Percentiles rank a stretch among this genome's conserved stretches.
These are phyloP conservation scores for Candida ficus DNA, from an alignment of 805 yeast genomes.

Conservation along the genomic window DNA sequence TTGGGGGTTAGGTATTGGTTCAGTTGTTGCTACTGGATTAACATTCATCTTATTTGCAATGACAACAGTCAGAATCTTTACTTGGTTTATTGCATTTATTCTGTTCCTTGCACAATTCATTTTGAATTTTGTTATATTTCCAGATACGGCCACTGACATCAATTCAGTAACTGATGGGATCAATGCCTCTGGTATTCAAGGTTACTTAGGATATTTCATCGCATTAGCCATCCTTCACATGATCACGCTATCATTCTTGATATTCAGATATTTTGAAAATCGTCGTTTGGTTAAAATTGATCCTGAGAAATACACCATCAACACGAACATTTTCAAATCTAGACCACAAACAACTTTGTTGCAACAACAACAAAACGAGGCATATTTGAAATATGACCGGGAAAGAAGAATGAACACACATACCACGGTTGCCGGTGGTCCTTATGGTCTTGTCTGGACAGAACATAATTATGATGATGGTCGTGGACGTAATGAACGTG, in stretches of 20 bases:
- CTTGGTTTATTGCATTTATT: constrained; percentile 1
- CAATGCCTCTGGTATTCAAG: neutral
- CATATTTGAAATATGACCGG: too few species aligned
- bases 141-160: neutral
- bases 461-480: neutral
- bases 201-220: constrained; percentile 2
- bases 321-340: too few species aligned
- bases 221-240: neutral
- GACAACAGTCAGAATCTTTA: neutral
- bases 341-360: too few species aligned
- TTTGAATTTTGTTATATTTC: neutral
- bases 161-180: neutral
- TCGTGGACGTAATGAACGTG: neutral
- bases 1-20: constrained; percentile 2
- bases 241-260: too few species aligned
- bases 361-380: too few species aligned
- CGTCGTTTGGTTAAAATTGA: too few species aligned
- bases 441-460: too few species aligned
- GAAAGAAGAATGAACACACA: too few species aligned
- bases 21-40: neutral
- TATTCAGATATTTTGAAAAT: too few species aligned
- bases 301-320: too few species aligned
- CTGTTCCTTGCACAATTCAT: constrained; percentile 3
- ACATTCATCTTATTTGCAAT: neutral
- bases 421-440: too few species aligned